Percentiles rank a stretch among this genome's conserved stretches.
Conservation (phyloP, 345 rosid genomes). For the Eucalyptus marginata region DNA sequence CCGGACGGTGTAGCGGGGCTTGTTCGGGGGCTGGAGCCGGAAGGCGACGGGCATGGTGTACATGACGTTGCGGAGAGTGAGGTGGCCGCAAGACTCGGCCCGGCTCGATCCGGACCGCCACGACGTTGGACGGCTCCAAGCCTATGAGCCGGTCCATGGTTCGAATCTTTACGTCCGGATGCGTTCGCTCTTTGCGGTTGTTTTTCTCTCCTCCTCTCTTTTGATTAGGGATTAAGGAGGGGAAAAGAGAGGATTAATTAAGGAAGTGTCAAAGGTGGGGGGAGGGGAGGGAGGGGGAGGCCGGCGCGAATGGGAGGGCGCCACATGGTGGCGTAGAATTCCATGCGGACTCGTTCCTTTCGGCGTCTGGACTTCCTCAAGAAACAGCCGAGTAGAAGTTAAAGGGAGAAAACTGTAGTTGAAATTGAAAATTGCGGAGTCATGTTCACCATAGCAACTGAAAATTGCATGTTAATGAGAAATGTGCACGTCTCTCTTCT, state of each 20-base stretch:
- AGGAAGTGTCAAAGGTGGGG: not conserved
- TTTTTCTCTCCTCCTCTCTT: not conserved
- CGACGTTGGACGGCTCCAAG: conserved; percentile 49
- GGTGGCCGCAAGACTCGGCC: conserved; percentile 37
- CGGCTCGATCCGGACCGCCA: conserved; percentile 36
- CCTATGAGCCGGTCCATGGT: conserved; percentile 51
- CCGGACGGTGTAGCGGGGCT: conserved; percentile 24
- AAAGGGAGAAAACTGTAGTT: not conserved
- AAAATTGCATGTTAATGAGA: not conserved
- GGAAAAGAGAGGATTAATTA: not conserved
- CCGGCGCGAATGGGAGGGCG: conserved; percentile 23
- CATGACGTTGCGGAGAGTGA: conserved; percentile 48
- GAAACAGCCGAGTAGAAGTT: not conserved
- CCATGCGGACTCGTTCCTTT: conserved; percentile 29
- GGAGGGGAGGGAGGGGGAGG: conserved; percentile 11
- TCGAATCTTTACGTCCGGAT: not conserved
- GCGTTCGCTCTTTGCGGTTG: not conserved
- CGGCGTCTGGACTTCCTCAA: conserved; percentile 6
- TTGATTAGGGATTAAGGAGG: not conserved
- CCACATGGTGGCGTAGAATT: conserved; percentile 31
- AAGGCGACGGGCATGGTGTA: conserved; percentile 67
- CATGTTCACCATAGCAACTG: not conserved
- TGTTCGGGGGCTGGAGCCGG: conserved; percentile 40
- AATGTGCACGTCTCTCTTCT: not conserved
- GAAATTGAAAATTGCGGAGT: not conserved